Base-by-base conservation (phyloP, 495 filamentous ascomycete genomes). In the Penicillium soppii region DNA sequence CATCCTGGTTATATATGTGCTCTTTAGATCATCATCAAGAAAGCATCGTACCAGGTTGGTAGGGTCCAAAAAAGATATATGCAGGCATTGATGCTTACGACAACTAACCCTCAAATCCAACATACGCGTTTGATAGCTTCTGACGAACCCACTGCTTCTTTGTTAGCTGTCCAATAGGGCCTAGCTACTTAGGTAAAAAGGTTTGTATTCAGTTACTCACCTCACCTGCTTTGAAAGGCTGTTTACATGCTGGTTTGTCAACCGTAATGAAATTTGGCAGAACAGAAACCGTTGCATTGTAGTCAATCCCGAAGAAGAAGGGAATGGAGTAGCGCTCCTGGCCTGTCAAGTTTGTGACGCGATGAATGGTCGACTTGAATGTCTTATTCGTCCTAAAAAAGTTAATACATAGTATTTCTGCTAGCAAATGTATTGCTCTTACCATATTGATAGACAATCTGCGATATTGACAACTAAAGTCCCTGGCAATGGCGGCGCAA, bases 361-460 rank as follows among this genome's bases (percentile, higher is more conserved):
- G 73, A 43, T 82, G 78, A 6, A 75, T 53, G 3, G 74, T 76
- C n/a, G 72, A 75, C 38, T 65, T 66, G 52, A 80, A 82, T 23
- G 50, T 64, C 29, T 65, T 62, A 26, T 70, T 70, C 8, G 77
- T 69, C 66, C 66, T 68, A 27, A 4, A 19, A 0, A 30, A 10
- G 16, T 58, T 5, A 54, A 26, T 9, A 6, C 35, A 3, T 13
- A 20, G 5, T 30, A n/a, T n/a, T n/a, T n/a, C n/a, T n/a, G n/a
- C 3, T 17, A 7, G 1, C 3, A 0, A 15, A 40, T 21, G 1
- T 26, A 25, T 4, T 5, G 5, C 5, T 12, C 53, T 43, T 56
- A 76, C 75, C 72, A 77, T 22, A 73, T 60, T 27, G 68, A 62
- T 25, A 81, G 47, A 7, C 32, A 35, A 35, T 35, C 32, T 35